Evolutionary conservation across 2,329 filamentous ascomycete species (phyloP), one percentile per base, ranked within the genome.

Genomic region (Colletotrichum caudatum): DNA sequence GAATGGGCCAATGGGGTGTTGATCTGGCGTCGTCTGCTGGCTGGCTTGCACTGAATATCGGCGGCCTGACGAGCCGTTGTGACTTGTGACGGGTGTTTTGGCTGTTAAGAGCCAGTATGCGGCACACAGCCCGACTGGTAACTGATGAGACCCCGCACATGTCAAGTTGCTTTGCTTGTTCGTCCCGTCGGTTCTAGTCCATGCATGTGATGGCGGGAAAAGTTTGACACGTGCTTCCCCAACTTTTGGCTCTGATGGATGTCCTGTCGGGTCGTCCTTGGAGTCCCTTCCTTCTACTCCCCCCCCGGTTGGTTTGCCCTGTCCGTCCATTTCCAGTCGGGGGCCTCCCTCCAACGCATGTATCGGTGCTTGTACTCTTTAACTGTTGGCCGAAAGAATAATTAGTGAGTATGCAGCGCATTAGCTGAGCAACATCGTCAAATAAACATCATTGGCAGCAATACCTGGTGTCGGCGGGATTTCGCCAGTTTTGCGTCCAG

Each of bases 211-310:
- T 70, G 63, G 58, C 51, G 71, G 57, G 60, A 66, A 61, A 64
- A 53, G 39, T 68, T 71, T 74, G 64, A 73, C 73, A 74, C 73
- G 71, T 74, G 73, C 73, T 72, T 71, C 66, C 61, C 53, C 70
- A 63, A 65, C 53, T 54, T 59, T 59, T 66, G 64, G 57, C 33
- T 54, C 57, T 66, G 64, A 65, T 66, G 58, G 64, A 65, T 66
- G 58, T 60, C 46, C 56, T 69, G 29, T 29, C 23, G 23, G 33
- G 29, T 29, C 23, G 23, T 20, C 26, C 50, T 53, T 26, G 26
- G 26, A 16, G 26, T 33, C 50, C 26, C 26, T 35, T 9, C 29
- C 7, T 11, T 29, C 23, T n/a, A n/a, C n/a, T 33, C 6, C 11
- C 5, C 5, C 11, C 41, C 44, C 26, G 18, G 35, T 16, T n/a